These are phyloP conservation scores for Sungouiella thailandica DNA, from an alignment of 805 yeast genomes.

Conservation along the genomic window DNA sequence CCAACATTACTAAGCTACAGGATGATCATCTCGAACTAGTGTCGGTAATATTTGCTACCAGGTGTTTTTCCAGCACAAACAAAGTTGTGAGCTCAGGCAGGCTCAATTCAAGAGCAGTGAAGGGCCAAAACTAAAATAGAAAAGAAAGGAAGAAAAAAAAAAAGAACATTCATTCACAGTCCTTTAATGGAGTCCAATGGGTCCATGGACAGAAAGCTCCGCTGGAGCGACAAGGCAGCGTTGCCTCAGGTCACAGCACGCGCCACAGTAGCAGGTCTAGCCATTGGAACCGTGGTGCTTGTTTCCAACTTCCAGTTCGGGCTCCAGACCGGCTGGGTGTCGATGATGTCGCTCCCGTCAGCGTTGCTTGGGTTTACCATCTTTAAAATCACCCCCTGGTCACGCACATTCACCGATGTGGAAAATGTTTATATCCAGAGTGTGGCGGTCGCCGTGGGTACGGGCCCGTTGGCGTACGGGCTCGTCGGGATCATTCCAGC, in stretches of 20 bases:
- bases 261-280: slow-evolving; percentile 69
- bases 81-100: too few species aligned
- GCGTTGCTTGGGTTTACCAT: slow-evolving; percentile 83
- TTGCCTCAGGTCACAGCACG: slow-evolving; percentile 67
- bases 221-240: slow-evolving; percentile 40
- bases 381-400: slow-evolving; percentile 59
- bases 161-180: too few species aligned
- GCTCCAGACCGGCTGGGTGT: slow-evolving; percentile 97
- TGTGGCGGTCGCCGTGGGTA: slow-evolving; percentile 94
- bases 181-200: too few species aligned
- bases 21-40: too few species aligned
- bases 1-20: neutral
- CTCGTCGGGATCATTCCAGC: slow-evolving; percentile 96
- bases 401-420: slow-evolving; percentile 58
- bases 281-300: slow-evolving; percentile 82
- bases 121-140: too few species aligned
- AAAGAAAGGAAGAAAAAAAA: too few species aligned
- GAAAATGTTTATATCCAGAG: slow-evolving; percentile 92
- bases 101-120: too few species aligned
- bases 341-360: slow-evolving; percentile 97
- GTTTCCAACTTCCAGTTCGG: slow-evolving; percentile 95
- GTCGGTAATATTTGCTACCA: too few species aligned
- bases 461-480: slow-evolving; percentile 95
- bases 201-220: neutral
- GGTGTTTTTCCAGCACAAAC: too few species aligned